These are phyloP conservation scores for Piloderma croceum DNA, from an alignment of 768 basidiomycete genomes.

Conservation along the genomic window DNA sequence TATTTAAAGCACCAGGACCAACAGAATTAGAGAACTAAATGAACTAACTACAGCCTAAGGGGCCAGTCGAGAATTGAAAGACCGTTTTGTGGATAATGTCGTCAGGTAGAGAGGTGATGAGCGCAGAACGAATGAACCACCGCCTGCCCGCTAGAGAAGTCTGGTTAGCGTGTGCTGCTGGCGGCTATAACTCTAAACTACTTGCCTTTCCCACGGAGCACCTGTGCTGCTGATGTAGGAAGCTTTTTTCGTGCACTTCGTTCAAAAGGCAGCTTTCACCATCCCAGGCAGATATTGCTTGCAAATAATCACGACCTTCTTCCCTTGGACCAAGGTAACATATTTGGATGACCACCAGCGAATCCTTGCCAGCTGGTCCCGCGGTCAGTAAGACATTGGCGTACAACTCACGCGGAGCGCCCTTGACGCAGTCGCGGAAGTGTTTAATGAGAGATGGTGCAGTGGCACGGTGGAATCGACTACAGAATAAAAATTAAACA, in stretches of 20 bases:
- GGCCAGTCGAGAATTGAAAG: constrained; percentile 71
- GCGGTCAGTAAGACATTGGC: constrained; percentile 89
- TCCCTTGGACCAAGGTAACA: constrained; percentile 79
- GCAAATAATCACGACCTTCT: constrained; percentile 69
- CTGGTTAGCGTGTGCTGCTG: neutral
- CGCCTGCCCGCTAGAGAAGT: constrained; percentile 59
- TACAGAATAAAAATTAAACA: constrained; percentile 24
- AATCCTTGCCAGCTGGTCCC: constrained; percentile 77
- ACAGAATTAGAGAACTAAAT: constrained; percentile 1
- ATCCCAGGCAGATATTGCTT: constrained; percentile 80
- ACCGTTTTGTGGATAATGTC: constrained; percentile 84
- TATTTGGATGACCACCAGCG: constrained; percentile 86
- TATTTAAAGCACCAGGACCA: neutral
- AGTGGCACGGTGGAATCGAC: constrained; percentile 83
- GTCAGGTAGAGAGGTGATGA: constrained; percentile 81
- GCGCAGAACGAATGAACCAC: constrained; percentile 86
- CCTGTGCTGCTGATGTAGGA: constrained; percentile 85
- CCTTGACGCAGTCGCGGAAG: constrained; percentile 90
- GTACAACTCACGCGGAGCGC: constrained; percentile 81
- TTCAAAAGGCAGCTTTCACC: constrained; percentile 83
- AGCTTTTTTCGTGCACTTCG: constrained; percentile 87
- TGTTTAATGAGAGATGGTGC: constrained; percentile 86
- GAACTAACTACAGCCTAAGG: constrained; percentile 84
- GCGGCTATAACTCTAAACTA: constrained; percentile 1
- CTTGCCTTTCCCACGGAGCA: constrained; percentile 77